Percentiles rank a stretch among this genome's conserved stretches.
Conservation (phyloP, 148 eudicot genomes). For the Oxyria digyna region DNA sequence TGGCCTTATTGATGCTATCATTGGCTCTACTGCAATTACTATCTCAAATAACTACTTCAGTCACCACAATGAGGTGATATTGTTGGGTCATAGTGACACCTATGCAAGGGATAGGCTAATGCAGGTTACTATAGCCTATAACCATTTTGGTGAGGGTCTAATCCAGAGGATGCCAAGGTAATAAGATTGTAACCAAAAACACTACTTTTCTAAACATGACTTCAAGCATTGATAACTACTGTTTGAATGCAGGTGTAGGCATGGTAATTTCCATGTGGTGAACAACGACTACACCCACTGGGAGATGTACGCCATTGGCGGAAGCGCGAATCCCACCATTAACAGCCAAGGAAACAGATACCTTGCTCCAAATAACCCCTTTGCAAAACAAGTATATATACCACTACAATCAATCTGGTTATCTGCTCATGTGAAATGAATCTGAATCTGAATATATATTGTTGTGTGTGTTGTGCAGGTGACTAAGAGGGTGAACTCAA, state of each 20-base stretch:
- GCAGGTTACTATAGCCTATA: constrained; percentile 89
- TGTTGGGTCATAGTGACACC: constrained; percentile 82
- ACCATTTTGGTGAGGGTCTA: constrained; percentile 91
- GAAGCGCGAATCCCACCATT: constrained; percentile 85
- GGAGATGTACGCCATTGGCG: constrained; percentile 96
- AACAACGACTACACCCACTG: constrained; percentile 94
- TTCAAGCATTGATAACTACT: neutral
- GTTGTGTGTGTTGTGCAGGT: constrained; percentile 26
- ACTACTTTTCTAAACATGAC: neutral
- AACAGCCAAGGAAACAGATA: constrained; percentile 96
- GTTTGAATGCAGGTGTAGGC: constrained; percentile 57
- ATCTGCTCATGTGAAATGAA: neutral
- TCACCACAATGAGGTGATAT: constrained; percentile 89
- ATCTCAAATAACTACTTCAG: constrained; percentile 82
- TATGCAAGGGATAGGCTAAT: constrained; percentile 56
- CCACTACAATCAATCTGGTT: neutral
- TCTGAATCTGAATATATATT: neutral
- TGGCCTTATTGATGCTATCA: constrained; percentile 76
- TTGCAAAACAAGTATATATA: constrained; percentile 50
- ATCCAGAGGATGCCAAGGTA: constrained; percentile 99
- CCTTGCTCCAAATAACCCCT: constrained; percentile 55
- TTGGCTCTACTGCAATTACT: constrained; percentile 81
- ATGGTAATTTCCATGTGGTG: constrained; percentile 84
- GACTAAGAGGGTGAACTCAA: constrained; percentile 48
- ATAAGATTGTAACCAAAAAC: neutral